These are phyloP conservation scores for Neurospora sp. DNA, from an alignment of 495 filamentous ascomycete species.

Conservation along the genomic window DNA sequence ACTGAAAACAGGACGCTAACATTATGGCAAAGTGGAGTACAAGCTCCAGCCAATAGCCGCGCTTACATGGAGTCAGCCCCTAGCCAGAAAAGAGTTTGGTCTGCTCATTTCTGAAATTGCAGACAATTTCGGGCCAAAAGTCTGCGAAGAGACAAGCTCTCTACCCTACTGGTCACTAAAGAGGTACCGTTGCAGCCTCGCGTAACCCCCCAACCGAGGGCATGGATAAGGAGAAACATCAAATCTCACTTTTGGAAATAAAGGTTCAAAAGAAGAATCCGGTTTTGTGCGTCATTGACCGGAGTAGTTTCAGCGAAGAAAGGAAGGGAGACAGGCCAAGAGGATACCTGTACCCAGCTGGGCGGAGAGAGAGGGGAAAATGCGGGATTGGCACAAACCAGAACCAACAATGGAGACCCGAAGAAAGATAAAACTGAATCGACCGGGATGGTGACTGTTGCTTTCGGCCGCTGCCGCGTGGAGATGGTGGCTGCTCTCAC, in stretches of 20 bases:
- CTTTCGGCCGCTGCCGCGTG: neutral
- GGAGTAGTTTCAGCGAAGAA: neutral
- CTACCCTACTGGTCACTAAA: neutral
- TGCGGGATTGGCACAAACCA: neutral
- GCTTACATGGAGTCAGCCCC: neutral
- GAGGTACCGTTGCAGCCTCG: neutral
- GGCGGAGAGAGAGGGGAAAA: neutral
- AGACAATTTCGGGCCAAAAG: neutral
- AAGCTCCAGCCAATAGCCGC: neutral
- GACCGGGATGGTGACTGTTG: neutral
- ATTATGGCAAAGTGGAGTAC: neutral
- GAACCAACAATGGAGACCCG: neutral
- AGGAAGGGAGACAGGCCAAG: neutral
- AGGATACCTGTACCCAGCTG: neutral
- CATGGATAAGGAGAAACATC: neutral
- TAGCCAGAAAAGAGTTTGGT: neutral
- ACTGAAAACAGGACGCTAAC: neutral
- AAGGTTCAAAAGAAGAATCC: neutral
- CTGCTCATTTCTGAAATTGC: neutral
- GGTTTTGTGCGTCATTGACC: neutral
- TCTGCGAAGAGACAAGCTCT: neutral
- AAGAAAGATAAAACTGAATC: neutral
- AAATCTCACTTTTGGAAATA: neutral
- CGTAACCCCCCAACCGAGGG: neutral
- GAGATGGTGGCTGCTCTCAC: neutral